Percentiles rank a stretch among this genome's conserved stretches.
Evolutionary conservation across 441 rosid species (phyloP).

Genomic region (Arabidopsis lyrata): DNA sequence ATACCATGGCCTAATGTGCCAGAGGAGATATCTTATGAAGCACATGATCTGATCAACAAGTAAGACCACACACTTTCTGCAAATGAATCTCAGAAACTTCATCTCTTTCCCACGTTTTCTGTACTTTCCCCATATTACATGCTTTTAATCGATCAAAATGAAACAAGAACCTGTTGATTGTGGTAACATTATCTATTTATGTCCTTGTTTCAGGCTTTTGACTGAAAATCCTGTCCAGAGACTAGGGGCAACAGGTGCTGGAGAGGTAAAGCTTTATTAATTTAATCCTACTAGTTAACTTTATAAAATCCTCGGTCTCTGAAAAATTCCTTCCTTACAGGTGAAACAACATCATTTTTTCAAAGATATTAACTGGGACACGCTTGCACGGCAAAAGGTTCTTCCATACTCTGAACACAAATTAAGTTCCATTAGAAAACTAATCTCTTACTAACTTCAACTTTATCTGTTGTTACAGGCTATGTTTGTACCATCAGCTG

Average conservation of each 20-base stretch:
- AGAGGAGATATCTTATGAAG: constrained; percentile 82
- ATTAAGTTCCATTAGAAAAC: neutral
- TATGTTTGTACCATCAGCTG: constrained; percentile 91
- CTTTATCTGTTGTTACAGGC: constrained; percentile 61
- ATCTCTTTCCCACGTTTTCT: constrained; percentile 8
- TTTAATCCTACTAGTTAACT: neutral
- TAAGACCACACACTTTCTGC: constrained; percentile 51
- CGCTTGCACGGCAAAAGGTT: constrained; percentile 97
- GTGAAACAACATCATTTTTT: constrained; percentile 90
- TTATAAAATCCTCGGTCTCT: neutral
- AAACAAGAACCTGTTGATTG: constrained; percentile 19
- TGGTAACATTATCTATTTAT: constrained; percentile 8
- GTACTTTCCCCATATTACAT: neutral
- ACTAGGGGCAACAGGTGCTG: constrained; percentile 94
- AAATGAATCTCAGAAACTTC: constrained; percentile 13
- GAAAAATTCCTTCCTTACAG: constrained; percentile 52
- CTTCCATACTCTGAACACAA: constrained; percentile 12
- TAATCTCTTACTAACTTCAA: constrained; percentile 25
- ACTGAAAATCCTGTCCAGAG: constrained; percentile 90
- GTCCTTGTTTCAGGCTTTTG: constrained; percentile 64
- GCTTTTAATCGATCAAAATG: constrained; percentile 7
- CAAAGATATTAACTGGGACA: constrained; percentile 92
- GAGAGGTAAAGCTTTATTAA: constrained; percentile 65
- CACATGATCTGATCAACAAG: constrained; percentile 87
- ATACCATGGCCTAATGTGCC: constrained; percentile 95